These are phyloP conservation scores for Russula sp. DNA, from an alignment of 768 basidiomycete genomes.

Conservation along the genomic window DNA sequence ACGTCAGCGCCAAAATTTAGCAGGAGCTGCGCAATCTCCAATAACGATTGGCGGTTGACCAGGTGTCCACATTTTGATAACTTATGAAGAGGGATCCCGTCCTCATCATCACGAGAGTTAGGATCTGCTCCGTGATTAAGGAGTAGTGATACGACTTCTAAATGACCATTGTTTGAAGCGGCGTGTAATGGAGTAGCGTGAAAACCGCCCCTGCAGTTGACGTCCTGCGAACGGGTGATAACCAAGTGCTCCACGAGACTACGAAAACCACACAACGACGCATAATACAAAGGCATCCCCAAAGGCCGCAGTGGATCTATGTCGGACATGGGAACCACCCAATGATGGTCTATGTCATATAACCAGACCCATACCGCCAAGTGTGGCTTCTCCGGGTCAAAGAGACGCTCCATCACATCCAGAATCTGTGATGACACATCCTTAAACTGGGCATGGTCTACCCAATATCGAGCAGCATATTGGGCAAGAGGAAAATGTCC, in stretches of 20 bases:
- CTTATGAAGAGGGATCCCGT: not conserved
- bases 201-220: not conserved
- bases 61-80: not conserved
- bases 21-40: not conserved
- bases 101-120: not conserved
- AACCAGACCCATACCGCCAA: conserved; percentile 8
- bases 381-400: not conserved
- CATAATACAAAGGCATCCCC: conserved; percentile 2
- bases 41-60: too few species aligned
- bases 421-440: not conserved
- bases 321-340: not conserved
- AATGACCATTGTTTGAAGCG: not conserved
- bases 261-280: not conserved
- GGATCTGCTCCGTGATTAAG: not conserved
- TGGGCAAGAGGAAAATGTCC: not conserved
- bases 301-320: not conserved
- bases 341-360: not conserved
- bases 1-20: not conserved
- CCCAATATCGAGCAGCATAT: conserved; percentile 9
- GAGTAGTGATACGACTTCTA: not conserved
- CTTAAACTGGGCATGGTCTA: not conserved
- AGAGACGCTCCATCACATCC: not conserved
- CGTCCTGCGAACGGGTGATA: not conserved
- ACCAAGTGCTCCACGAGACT: not conserved
- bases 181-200: not conserved